A percentile compares a stretch with the other conserved stretches of the same genome.
These are phyloP conservation scores for Picea sitchensis DNA, from an alignment of 75 land plant species.

Conservation along the genomic window DNA sequence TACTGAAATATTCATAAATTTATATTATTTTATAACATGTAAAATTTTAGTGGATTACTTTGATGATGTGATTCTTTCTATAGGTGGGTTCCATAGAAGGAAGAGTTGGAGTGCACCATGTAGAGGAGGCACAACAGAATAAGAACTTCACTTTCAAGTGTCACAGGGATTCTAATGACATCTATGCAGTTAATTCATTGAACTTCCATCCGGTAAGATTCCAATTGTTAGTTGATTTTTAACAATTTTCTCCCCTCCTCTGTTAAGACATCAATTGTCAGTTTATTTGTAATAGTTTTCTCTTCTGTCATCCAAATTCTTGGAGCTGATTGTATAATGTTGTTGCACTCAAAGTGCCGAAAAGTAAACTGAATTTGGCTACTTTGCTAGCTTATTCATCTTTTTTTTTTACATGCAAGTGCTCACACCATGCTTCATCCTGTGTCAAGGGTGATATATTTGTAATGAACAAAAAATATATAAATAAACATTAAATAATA, in stretches of 20 bases:
- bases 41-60: background rate
- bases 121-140: constrained; percentile 79
- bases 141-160: constrained; percentile 99
- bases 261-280: constrained; percentile 43
- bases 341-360: background rate
- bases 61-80: background rate
- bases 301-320: background rate
- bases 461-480: too few relatives aligned
- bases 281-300: background rate
- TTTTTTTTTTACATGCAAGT: background rate
- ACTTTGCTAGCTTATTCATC: background rate
- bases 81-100: constrained; percentile 98
- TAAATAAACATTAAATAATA: too few relatives aligned
- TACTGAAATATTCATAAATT: background rate
- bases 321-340: background rate
- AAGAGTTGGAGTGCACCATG: constrained; percentile 93
- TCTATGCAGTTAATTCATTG: constrained; percentile 91
- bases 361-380: background rate
- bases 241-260: constrained; percentile 31
- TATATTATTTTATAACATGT: background rate
- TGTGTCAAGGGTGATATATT: too few relatives aligned
- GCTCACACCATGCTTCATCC: too few relatives aligned
- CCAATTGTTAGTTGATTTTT: background rate
- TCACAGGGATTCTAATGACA: constrained; percentile 84
- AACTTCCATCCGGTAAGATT: constrained; percentile 95